Percentiles rank a stretch among this genome's conserved stretches.
phyloP scores from a whole-genome alignment of 371 early-diverging fungal species.

The Coemansia sp. region DNA sequence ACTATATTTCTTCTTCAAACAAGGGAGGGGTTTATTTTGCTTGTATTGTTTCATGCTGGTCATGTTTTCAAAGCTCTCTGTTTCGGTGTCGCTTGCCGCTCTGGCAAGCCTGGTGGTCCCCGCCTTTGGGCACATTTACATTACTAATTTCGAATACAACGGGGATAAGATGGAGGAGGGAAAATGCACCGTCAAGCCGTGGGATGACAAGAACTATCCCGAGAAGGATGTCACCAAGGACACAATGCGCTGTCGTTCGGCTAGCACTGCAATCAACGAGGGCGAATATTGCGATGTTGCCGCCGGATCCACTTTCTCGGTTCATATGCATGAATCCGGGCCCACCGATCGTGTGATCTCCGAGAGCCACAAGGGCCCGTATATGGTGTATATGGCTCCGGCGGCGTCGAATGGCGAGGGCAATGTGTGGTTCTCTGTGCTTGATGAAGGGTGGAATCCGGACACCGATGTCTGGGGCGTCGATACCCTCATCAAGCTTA shows the following conservation, averaged over 20 bases:
- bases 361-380: constrained; percentile 22
- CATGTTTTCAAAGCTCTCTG: background rate
- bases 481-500: constrained; percentile 10
- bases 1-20: no score
- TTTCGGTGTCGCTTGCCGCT: background rate
- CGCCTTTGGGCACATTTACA: constrained; percentile 20
- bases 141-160: constrained; percentile 14
- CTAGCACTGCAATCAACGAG: background rate
- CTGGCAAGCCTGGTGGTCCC: background rate
- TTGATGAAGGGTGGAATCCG: constrained; percentile 29
- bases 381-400: constrained; percentile 24
- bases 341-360: background rate
- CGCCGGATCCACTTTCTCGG: constrained; percentile 19
- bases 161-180: constrained; percentile 1
- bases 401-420: constrained; percentile 21
- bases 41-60: background rate
- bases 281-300: constrained; percentile 8
- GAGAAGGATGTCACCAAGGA: constrained; percentile 8
- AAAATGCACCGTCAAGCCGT: constrained; percentile 18
- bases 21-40: no score
- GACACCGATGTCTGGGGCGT: constrained; percentile 18
- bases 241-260: constrained; percentile 20
- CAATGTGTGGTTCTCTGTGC: constrained; percentile 41
- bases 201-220: constrained; percentile 9
- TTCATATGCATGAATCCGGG: constrained; percentile 17